Percentiles rank a stretch among this genome's conserved stretches.
Conservation (phyloP, 106 monocot species). For the Allium cepa region DNA sequence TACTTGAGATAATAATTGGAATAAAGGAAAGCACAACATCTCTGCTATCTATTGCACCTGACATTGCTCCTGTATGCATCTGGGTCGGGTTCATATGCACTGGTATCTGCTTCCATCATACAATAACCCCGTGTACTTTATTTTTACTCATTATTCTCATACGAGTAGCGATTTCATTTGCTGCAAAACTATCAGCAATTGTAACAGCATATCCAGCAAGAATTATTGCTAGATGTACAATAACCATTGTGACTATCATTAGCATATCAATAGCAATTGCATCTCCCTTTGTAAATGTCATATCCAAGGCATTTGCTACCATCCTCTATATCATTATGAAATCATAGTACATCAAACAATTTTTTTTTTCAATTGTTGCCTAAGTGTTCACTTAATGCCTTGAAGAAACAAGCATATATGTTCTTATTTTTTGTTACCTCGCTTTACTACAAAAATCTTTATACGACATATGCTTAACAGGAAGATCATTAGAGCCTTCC, state of each 20-base stretch:
- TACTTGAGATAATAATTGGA: too few species aligned
- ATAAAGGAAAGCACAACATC: too few species aligned
- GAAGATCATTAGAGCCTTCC: constrained; percentile 59
- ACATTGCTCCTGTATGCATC: too few species aligned
- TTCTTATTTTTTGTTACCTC: constrained; percentile 33
- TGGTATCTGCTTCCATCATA: too few species aligned
- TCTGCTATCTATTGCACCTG: too few species aligned
- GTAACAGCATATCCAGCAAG: constrained; percentile 84
- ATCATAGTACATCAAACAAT: not conserved
- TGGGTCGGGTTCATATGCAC: too few species aligned
- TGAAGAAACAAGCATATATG: not conserved
- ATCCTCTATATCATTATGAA: constrained; percentile 32
- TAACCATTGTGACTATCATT: constrained; percentile 81
- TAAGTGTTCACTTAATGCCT: not conserved
- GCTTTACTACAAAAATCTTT: constrained; percentile 81
- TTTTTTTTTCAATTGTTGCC: not conserved
- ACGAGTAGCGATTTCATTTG: constrained; percentile 70
- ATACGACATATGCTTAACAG: constrained; percentile 42
- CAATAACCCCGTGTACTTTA: too few species aligned
- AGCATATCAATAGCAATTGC: constrained; percentile 97
- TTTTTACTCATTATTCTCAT: constrained; percentile 21
- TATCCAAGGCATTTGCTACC: constrained; percentile 81
- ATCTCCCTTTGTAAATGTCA: constrained; percentile 70
- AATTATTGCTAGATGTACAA: constrained; percentile 84
- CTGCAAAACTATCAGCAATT: constrained; percentile 92